Evolutionary conservation across 441 rosid genomes (phyloP).

Genomic region (Kokia cookei): DNA sequence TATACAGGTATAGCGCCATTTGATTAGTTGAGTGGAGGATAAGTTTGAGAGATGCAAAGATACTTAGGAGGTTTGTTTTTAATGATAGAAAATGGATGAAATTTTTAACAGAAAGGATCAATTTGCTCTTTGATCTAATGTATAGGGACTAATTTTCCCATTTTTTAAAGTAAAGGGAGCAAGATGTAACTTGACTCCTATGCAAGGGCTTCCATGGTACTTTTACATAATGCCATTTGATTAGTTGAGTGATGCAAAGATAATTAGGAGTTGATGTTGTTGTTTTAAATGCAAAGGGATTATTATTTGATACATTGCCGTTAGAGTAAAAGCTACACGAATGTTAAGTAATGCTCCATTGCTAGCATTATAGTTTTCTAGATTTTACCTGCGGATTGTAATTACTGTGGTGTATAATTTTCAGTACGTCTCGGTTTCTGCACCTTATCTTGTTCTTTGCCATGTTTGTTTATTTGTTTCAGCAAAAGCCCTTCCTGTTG

Average conservation of each 20-base stretch:
- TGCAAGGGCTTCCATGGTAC: too few species aligned
- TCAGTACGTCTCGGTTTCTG: neutral
- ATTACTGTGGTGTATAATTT: neutral
- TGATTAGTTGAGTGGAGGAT: neutral
- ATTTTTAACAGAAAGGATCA: too few species aligned
- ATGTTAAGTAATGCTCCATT: too few species aligned
- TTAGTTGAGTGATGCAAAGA: neutral
- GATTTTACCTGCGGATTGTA: neutral
- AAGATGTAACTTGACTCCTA: too few species aligned
- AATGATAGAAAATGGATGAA: too few species aligned
- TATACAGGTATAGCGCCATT: neutral
- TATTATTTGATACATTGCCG: neutral
- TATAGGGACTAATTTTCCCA: too few species aligned
- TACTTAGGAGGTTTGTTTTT: neutral
- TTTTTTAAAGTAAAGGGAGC: too few species aligned
- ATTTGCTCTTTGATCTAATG: too few species aligned
- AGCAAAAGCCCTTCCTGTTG: constrained; percentile 52
- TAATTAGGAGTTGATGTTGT: neutral
- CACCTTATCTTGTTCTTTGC: neutral
- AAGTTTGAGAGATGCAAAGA: neutral
- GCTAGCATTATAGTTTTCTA: neutral
- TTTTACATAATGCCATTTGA: neutral
- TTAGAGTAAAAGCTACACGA: too few species aligned
- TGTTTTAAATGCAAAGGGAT: neutral
- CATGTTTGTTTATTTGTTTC: neutral